Base-by-base conservation (phyloP, 2,329 filamentous ascomycete genomes). In the Alternaria conjuncta region DNA sequence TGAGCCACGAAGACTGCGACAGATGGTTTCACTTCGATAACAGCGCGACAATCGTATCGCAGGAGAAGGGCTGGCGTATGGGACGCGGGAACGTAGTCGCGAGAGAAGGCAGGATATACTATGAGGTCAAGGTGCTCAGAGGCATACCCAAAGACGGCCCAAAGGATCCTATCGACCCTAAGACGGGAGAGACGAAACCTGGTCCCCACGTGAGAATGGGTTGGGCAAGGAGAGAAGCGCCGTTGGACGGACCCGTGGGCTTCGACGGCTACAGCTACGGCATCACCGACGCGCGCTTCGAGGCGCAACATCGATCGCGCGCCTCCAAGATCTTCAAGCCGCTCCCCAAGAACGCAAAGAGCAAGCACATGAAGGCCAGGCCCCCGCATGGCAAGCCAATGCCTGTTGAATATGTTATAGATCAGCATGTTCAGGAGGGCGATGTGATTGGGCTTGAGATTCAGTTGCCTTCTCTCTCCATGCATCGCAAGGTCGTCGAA, bases 361-460 rank as follows among this genome's bases (percentile, higher is more conserved):
- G 73, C 69, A 79, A 81, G 60, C 73, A 76, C 62, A 71, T 78
- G 66, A 84, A 84, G 60, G 70, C 79, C 6, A 71, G 79, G 12
- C 74, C 76, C 18, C 74, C 75, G 5, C 74, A 78, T 46, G 75
- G 74, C 36, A 78, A 75, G 63, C 77, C 77, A 20, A 71, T 70
- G 15, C 76, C 78, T 8, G 78, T 79, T 18, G 77, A 79, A 26
- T 76, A 78, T 51, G 71, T 94, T 66, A 89, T 90, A 1, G 86
- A 90, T 1, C 91, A 95, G 77, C 88, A 93, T 60, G 89, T 98
- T 55, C 86, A 87, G 47, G 94, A 97, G 79, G 96, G 95, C 47
- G 96, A 99, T 79, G 93, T 99, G 10, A 92, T 99, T 61, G 96
- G 96, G 5, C 84, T 99, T 46, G 93, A 98, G 79, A 97, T 97